These are phyloP conservation scores for Syzygium syzygioides DNA, from an alignment of 441 rosid genomes.

Conservation along the genomic window DNA sequence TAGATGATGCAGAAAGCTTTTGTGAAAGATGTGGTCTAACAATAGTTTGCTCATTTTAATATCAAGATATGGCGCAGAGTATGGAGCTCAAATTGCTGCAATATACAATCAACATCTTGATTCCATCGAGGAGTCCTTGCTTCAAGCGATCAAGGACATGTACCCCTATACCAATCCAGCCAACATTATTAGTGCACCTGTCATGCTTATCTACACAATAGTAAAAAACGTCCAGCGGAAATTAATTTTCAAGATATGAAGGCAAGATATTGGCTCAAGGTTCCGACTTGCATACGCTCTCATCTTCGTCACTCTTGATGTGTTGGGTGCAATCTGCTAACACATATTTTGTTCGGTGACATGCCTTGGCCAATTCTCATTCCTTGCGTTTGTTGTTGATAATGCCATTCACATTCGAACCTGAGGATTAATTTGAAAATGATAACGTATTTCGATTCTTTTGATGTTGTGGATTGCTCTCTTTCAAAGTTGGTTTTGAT, in stretches of 20 bases:
- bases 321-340: background rate
- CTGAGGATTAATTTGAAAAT: background rate
- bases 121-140: background rate
- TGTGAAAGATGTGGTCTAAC: no score
- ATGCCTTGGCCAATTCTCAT: background rate
- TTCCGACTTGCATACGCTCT: background rate
- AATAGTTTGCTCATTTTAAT: no score
- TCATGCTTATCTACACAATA: background rate
- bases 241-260: background rate
- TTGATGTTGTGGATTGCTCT: background rate
- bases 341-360: background rate
- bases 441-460: background rate
- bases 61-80: background rate
- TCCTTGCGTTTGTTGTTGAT: fast-evolving
- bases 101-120: background rate
- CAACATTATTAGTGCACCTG: background rate
- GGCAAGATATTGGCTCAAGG: background rate
- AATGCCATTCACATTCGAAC: fast-evolving
- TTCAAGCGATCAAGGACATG: background rate
- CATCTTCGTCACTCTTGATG: background rate
- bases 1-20: background rate
- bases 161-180: background rate
- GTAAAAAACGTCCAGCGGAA: fast-evolving
- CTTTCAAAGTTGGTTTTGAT: background rate
- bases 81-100: background rate